These are phyloP conservation scores for Isabelozyma gotoi DNA, from an alignment of 805 yeast species.

Conservation along the genomic window DNA sequence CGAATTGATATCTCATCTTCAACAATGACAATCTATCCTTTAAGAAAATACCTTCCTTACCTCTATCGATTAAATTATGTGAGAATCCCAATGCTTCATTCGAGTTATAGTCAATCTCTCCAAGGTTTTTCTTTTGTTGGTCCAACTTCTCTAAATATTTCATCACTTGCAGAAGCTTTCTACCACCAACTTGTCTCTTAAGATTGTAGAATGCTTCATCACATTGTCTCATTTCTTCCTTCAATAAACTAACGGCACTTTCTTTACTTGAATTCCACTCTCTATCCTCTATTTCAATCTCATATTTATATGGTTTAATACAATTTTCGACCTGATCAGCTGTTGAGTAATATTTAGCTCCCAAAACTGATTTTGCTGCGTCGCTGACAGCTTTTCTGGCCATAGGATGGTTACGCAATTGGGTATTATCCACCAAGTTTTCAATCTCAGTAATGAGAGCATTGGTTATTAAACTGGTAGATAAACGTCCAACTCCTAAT, in stretches of 20 bases:
- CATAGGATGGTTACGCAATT: conserved; percentile 80
- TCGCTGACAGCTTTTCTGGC: conserved; percentile 79
- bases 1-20: conserved; percentile 67
- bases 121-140: conserved; percentile 28
- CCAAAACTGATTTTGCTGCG: conserved; percentile 79
- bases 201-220: conserved; percentile 58
- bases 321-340: conserved; percentile 99
- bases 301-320: conserved; percentile 96
- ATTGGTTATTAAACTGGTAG: conserved; percentile 80
- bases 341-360: conserved; percentile 78
- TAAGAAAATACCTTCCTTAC: conserved; percentile 81
- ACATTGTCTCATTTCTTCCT: conserved; percentile 86
- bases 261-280: conserved; percentile 88
- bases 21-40: conserved; percentile 70
- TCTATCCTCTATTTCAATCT: conserved; percentile 91
- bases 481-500: conserved; percentile 87
- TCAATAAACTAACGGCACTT: conserved; percentile 67
- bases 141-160: conserved; percentile 60
- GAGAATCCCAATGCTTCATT: conserved; percentile 86
- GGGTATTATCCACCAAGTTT: conserved; percentile 69
- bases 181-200: conserved; percentile 74
- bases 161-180: conserved; percentile 81
- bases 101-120: conserved; percentile 38
- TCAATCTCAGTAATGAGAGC: conserved; percentile 77
- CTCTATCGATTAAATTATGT: conserved; percentile 67